Base-by-base conservation (phyloP, 306 rosid genomes). In the Medicago arabica region DNA sequence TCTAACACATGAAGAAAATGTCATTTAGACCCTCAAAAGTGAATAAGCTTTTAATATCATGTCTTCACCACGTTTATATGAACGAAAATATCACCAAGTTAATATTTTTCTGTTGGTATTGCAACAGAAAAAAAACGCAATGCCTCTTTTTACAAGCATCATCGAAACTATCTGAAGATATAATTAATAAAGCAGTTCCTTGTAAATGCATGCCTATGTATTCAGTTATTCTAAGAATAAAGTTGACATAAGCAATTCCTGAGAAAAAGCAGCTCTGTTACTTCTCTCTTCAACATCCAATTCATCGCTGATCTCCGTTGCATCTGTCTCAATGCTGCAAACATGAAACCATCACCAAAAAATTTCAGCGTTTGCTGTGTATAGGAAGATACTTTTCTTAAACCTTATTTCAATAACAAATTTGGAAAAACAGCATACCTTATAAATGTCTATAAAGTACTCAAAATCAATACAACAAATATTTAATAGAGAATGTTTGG, bases 191-290 rank as follows among this genome's bases (percentile, higher is more conserved):
- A 3, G 46, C 17, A 23, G 69, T 71, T 75, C 16, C 23, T 77
- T n/a, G 36, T 82, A 71, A 77, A 44, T 82, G 76, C 57, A 78
- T 41, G 65, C 71, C 65, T 81, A 57, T 34, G 46, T 28, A 57
- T 71, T 21, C 7, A 55, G 19, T n/a, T 14, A 66, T 38, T 78
- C 88, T 4, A 7, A 41, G 69, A 88, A 64, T 15, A 95, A 73
- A 82, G 91, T 82, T 41, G 98, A 90, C 14, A 74, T 51, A 14
- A 92, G 76, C 84, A 96, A 50, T 55, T 85, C 76, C 54, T 83
- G 97, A 80, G 75, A 86, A 46, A 88, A 89, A 28, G 82, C 60
- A 5, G 90, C 94, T 75, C 82, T 88, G 74, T 63, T 69, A 78
- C 78, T 89, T 78, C 41, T 86, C 91, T 88, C 96, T 79, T 82